Conservation (phyloP, 176 grass and related monocot species). For the Oryza nivara region DNA sequence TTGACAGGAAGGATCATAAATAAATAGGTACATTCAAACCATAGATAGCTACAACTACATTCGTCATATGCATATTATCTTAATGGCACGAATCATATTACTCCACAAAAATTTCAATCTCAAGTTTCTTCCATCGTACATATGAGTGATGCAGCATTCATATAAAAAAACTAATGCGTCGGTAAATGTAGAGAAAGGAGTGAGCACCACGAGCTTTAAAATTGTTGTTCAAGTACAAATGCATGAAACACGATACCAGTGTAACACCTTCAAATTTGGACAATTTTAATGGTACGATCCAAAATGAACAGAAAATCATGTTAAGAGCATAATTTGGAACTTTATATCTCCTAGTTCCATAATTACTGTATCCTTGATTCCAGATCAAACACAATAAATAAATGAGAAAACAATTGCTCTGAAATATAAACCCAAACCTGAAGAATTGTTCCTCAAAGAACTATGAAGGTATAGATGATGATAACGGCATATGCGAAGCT, state of each 20-base stretch:
- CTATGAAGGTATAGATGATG: constrained; percentile 89
- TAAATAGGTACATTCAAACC: constrained; percentile 19
- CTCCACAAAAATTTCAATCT: constrained; percentile 3
- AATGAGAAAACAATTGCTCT: constrained; percentile 10
- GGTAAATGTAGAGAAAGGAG: neutral
- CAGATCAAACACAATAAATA: constrained; percentile 31
- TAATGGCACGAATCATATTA: neutral
- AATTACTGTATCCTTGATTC: neutral
- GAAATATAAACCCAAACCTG: constrained; percentile 64
- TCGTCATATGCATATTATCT: neutral
- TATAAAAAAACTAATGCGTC: constrained; percentile 25
- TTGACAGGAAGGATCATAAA: constrained; percentile 31
- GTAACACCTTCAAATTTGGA: neutral
- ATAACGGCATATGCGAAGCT: constrained; percentile 77
- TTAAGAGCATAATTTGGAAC: constrained; percentile 27
- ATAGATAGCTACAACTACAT: constrained; percentile 15
- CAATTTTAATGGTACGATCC: neutral
- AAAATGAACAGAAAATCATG: constrained; percentile 33
- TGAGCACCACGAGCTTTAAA: neutral
- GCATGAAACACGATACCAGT: neutral
- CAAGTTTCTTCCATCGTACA: constrained; percentile 29
- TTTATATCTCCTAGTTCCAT: constrained; percentile 8
- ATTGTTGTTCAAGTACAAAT: constrained; percentile 6
- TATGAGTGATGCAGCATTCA: neutral
- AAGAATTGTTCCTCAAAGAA: constrained; percentile 88